Base-by-base conservation (phyloP, 768 basidiomycete genomes). In the Xerocomellus dryophilus region DNA sequence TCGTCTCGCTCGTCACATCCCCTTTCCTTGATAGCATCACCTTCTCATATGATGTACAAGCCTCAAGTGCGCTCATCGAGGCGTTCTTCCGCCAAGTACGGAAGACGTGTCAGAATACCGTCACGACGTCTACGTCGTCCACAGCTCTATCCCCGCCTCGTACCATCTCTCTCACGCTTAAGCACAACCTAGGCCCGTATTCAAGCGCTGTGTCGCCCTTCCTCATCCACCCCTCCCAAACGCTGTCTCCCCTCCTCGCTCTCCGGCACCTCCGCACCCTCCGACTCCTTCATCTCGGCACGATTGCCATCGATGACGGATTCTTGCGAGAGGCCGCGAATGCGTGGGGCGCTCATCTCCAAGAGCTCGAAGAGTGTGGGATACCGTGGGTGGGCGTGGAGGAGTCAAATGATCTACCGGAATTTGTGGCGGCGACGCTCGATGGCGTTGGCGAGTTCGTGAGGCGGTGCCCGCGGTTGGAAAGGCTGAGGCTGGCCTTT, bases 31-130 rank as follows among this genome's bases (percentile, higher is more conserved):
- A 59, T 5, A 60, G 35, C 11, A 50, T 71, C 53, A 54, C 54
- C 17, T 59, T 71, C 35, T 60, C 58, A 12, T 71, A 70, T 23
- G 66, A 70, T 31, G 38, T 54, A 15, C 68, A 70, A 51, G 66
- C 67, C 9, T 55, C 63, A 11, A 58, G 53, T 23, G 32, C 46
- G 11, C 53, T 57, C 32, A 45, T 69, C 23, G 56, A 57, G 15
- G 49, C 60, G 14, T 70, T 71, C 47, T 60, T 69, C 49, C 49
- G 38, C n/a, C 61, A 66, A 31, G 43, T 68, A 15, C 52, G 51
- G 40, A 44, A 39, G 45, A 63, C 66, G 21, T 68, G 62, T 25
- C 43, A 9, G 7, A 15, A 51, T 34, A 3, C 43, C 5, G 34
- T 25, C 21, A 21, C 32, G 8, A 18, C 20, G 7, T 25, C 51